Evolutionary conservation across 1,284 basidiomycete species (phyloP), one percentile per base, ranked within the genome.

Genomic region (Microbotryum silenes-acaulis): DNA sequence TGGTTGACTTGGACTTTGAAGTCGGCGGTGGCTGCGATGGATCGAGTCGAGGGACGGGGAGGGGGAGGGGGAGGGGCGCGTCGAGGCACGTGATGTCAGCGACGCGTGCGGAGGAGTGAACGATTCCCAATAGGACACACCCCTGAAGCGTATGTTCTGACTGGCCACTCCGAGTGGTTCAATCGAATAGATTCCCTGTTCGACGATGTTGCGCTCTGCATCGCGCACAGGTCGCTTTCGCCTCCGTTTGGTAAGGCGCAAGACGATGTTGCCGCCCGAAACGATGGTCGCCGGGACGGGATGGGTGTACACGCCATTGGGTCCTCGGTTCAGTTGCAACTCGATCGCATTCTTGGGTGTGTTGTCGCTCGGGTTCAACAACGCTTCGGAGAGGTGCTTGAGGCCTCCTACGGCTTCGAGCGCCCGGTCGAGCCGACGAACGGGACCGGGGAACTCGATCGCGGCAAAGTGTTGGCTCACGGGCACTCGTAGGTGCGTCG

Each of bases 361-460:
- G 51, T 42, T n/a, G 23, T 21, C 12, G 21, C 23, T 7, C n/a
- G 44, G 61, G 10, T 73, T 65, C 56, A 76, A 74, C 77, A 94
- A 89, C 44, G 85, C 86, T 60, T 78, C 80, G 62, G 90, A 84
- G n/a, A 94, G 77, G 57, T 79, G 80, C 10, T 78, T 70, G 68
- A 85, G 83, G 0, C 86, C 85, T 5, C 89, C 86, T 10, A 93
- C 77, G 48, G 81, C 82, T 54, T 79, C 75, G 45, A 91, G 75
- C 0, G 86, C 89, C 12, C 78, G 71, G 0, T 81, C 79, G 6
- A 87, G 80, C 37, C 89, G 89, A 1, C 72, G 66, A 56, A 96
- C 85, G 67, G 89, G 89, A 58, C 90, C 90, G 8, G 91, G 91
- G 76, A 91, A 93, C 75, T 96, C 91, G 67, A 96, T 78, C 4